A percentile compares a stretch with the other conserved stretches of the same genome.
These are phyloP conservation scores for Barbatosphaeria neglecta DNA, from an alignment of 495 filamentous ascomycete genomes.

Conservation along the genomic window DNA sequence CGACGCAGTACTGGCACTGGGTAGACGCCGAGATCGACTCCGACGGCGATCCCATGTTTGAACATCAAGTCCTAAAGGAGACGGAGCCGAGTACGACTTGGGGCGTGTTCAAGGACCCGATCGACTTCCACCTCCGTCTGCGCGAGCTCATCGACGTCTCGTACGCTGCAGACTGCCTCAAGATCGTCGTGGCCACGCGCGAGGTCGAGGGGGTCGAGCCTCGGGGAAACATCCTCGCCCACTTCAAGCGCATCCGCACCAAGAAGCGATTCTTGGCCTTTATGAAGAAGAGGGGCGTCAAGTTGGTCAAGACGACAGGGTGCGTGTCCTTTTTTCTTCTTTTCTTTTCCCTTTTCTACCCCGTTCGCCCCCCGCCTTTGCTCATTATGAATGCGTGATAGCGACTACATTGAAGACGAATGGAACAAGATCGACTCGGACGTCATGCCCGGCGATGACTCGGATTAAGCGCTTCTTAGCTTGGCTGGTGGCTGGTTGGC, in stretches of 20 bases:
- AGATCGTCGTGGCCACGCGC: constrained; percentile 20
- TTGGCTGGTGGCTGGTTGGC: constrained; percentile 4
- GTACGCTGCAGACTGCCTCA: constrained; percentile 16
- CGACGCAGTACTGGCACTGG: constrained; percentile 43
- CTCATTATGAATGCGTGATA: not conserved
- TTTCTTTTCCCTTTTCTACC: not conserved
- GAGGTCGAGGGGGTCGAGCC: constrained; percentile 6
- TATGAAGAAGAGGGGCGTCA: constrained; percentile 24
- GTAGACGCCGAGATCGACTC: constrained; percentile 2
- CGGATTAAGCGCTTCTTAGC: constrained; percentile 1
- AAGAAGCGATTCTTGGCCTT: constrained; percentile 34
- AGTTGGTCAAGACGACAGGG: constrained; percentile 19
- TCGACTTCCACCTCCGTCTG: constrained; percentile 29
- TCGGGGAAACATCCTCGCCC: constrained; percentile 24
- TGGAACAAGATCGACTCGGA: constrained; percentile 10
- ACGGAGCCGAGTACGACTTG: constrained; percentile 21
- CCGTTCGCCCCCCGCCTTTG: not conserved
- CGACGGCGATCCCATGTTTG: constrained; percentile 18
- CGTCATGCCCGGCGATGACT: constrained; percentile 8
- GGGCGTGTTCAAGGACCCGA: constrained; percentile 33
- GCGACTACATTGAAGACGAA: not conserved
- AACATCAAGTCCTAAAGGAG: constrained; percentile 37
- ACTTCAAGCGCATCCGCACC: constrained; percentile 33
- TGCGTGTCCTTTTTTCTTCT: constrained; percentile 11
- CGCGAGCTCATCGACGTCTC: constrained; percentile 26